Evolutionary conservation across 2,329 filamentous ascomycete genomes (phyloP), one percentile per base, ranked within the genome.

Genomic region (Ophiostoma novo-ulmi): DNA sequence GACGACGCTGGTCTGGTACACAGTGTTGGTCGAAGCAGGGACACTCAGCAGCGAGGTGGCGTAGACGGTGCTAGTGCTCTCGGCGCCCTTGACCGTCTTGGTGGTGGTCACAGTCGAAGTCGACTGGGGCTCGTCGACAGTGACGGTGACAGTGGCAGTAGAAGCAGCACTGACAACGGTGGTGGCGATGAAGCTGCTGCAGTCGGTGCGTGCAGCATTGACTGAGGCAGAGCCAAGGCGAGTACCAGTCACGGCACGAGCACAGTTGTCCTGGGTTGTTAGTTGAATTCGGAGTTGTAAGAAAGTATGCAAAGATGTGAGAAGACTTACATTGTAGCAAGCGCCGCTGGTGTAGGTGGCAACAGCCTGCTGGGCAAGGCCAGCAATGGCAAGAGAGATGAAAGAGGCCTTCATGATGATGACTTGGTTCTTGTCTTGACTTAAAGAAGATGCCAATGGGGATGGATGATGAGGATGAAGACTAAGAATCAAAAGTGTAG

Each of bases 301-400:
- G 20, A 22, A 22, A 22, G 39, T 22, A 1, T 38, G 8, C 11
- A 65, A 36, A 39, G 7, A 65, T 6, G 17, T 22, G 52, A 26
- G 20, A 64, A 20, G 20, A 20, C 65, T 17, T 44, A 48, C 65
- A 67, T 26, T 67, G 11, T 41, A 3, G 36, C 65, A 67, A 26
- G 22, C 26, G 65, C 65, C 65, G 38, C 10, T 31, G 38, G n/a
- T n/a, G 65, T 67, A 44, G 65, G 65, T 67, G 38, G 65, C 65
- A 41, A 39, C n/a, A n/a, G 65, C 65, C 39, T 67, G 65, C 39
- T 67, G 65, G 65, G 65, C 65, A 26, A 67, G 65, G 65, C 65
- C 65, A 1, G 65, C 65, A 48, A 67, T 17, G 39, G 65, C 65
- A 10, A 67, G 65, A 14, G 65, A 67, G 39, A 67, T 41, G 39